Conservation (phyloP, 805 yeast genomes). For the Maudiozyma serrabonitensis region DNA sequence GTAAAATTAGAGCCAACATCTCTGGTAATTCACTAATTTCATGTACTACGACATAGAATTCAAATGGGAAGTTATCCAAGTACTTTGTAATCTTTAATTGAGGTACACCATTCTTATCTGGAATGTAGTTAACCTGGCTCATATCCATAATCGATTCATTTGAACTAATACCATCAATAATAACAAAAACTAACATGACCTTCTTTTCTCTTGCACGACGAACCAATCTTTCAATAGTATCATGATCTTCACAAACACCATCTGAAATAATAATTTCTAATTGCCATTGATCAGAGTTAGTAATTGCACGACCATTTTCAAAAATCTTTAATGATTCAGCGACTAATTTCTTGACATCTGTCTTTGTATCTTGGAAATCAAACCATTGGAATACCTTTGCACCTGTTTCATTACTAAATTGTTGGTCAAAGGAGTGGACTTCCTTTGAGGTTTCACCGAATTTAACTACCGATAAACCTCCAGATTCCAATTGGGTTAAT, state of each 20-base stretch:
- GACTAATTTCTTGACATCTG: slow-evolving; percentile 73
- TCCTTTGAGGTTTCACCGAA: slow-evolving; percentile 80
- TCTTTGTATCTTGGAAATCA: slow-evolving; percentile 77
- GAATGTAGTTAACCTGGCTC: slow-evolving; percentile 82
- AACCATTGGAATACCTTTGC: slow-evolving; percentile 79
- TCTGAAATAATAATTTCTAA: slow-evolving; percentile 87
- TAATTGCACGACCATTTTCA: slow-evolving; percentile 44
- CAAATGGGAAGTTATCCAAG: slow-evolving; percentile 92
- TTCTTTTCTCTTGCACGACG: slow-evolving; percentile 86
- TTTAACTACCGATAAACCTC: slow-evolving; percentile 80
- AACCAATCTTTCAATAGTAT: slow-evolving; percentile 67
- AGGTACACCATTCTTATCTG: slow-evolving; percentile 60
- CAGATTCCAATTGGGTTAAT: slow-evolving; percentile 85
- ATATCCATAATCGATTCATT: slow-evolving; percentile 85
- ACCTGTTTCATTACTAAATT: slow-evolving; percentile 77
- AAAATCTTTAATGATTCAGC: slow-evolving; percentile 64
- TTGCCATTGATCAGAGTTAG: slow-evolving; percentile 76
- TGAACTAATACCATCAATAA: slow-evolving; percentile 74
- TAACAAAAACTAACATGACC: slow-evolving; percentile 89
- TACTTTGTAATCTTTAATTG: slow-evolving; percentile 71
- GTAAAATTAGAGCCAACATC: slow-evolving; percentile 76
- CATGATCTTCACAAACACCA: slow-evolving; percentile 96
- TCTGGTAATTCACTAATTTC: slow-evolving; percentile 84
- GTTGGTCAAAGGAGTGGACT: slow-evolving; percentile 83
- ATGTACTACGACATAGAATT: slow-evolving; percentile 88